phyloP scores from a whole-genome alignment of 129 eudicot genomes.

The Calendula officinalis region DNA sequence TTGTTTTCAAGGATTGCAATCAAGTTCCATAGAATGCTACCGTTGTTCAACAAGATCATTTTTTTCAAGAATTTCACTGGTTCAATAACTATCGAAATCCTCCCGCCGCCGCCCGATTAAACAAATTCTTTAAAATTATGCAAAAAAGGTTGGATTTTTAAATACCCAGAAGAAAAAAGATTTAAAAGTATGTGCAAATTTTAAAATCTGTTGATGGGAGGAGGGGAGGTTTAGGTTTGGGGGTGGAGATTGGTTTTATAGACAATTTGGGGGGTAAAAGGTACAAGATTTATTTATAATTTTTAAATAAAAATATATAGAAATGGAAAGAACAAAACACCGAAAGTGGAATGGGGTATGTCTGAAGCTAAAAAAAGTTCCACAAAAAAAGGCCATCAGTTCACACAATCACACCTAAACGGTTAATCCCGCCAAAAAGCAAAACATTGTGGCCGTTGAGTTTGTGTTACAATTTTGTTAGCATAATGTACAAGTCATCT shows the following conservation, averaged over 20 bases:
- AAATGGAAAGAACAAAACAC: conserved; percentile 44
- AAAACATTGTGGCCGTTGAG: conserved; percentile 25
- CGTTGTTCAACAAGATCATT: conserved; percentile 60
- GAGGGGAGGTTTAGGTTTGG: conserved; percentile 33
- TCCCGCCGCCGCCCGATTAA: conserved; percentile 33
- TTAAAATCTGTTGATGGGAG: conserved; percentile 10
- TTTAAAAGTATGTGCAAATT: background rate
- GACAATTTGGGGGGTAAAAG: conserved; percentile 41
- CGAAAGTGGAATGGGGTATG: conserved; percentile 64
- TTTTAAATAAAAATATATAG: background rate
- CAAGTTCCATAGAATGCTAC: conserved; percentile 49
- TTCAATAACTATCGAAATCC: conserved; percentile 11
- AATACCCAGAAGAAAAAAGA: conserved; percentile 19
- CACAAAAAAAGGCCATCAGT: conserved; percentile 34
- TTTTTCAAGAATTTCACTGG: conserved; percentile 33
- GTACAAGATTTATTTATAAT: conserved; percentile 7
- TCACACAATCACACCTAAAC: conserved; percentile 64
- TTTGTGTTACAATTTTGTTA: conserved; percentile 10
- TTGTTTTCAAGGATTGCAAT: conserved; percentile 55
- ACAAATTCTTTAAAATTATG: background rate
- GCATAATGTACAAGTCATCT: background rate
- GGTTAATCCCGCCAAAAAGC: conserved; percentile 35
- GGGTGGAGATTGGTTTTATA: conserved; percentile 39
- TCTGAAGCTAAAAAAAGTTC: conserved; percentile 49
- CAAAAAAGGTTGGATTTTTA: background rate